phyloP scores from a whole-genome alignment of 345 rosid genomes.

The Crucihimalaya himalaica region DNA sequence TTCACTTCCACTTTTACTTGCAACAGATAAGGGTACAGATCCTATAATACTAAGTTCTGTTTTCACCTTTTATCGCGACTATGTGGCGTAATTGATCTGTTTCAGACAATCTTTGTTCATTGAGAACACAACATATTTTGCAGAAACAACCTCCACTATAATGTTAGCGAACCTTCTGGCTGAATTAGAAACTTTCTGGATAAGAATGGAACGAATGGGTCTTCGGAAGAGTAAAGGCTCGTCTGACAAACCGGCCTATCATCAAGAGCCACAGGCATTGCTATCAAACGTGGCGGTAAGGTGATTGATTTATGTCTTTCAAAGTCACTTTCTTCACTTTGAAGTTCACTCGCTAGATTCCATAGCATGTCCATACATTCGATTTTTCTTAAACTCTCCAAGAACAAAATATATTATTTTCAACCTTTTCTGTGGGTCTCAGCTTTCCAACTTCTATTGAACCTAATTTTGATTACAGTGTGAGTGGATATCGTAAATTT shows the following conservation, averaged over 20 bases:
- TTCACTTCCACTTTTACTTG: background rate
- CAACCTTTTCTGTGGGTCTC: conserved; percentile 24
- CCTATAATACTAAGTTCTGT: background rate
- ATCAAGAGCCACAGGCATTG: conserved; percentile 31
- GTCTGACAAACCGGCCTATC: conserved; percentile 27
- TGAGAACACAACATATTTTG: background rate
- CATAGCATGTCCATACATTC: conserved; percentile 24
- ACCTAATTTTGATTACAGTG: conserved; percentile 8
- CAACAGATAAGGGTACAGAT: background rate
- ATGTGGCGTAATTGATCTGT: background rate
- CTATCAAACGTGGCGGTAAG: conserved; percentile 41
- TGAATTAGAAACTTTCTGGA: background rate
- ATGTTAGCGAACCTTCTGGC: background rate
- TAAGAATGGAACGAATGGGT: conserved; percentile 14
- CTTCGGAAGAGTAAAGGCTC: background rate
- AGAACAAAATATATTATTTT: background rate
- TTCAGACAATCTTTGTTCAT: background rate
- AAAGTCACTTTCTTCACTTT: conserved; percentile 1
- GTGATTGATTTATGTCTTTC: conserved; percentile 20
- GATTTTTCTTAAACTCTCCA: background rate
- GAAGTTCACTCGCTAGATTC: conserved; percentile 17
- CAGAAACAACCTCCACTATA: background rate
- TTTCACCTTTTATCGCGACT: background rate
- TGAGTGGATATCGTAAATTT: background rate
- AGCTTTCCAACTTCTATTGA: conserved; percentile 1